Base-by-base conservation (phyloP, 1,284 basidiomycete genomes). In the Violaceomyces palustris region DNA sequence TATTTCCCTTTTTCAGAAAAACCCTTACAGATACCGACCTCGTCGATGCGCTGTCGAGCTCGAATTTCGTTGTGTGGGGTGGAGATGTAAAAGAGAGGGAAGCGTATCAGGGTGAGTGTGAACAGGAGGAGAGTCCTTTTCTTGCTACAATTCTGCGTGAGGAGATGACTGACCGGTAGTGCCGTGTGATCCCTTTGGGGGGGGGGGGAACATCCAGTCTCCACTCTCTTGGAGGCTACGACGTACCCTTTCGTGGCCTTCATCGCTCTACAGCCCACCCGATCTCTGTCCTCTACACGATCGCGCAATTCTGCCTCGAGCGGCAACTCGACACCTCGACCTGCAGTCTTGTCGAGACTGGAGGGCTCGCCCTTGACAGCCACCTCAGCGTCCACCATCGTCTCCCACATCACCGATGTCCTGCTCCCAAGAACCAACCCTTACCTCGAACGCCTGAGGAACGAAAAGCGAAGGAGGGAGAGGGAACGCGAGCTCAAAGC, bases 161-260 rank as follows among this genome's bases (percentile, higher is more conserved):
- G n/a, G n/a, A n/a, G n/a, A n/a, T n/a, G n/a, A n/a, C n/a, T n/a
- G n/a, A n/a, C n/a, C n/a, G n/a, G n/a, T n/a, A n/a, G n/a, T n/a
- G n/a, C n/a, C n/a, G n/a, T n/a, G n/a, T n/a, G n/a, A n/a, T n/a
- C n/a, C n/a, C n/a, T n/a, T n/a, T n/a, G n/a, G n/a, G n/a, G n/a
- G n/a, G n/a, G n/a, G n/a, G n/a, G n/a, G n/a, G n/a, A n/a, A n/a
- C n/a, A 29, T 32, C 21, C 67, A 88, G 90, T 88, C 6, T 78
- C 87, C 1, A 83, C 87, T 64, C 90, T 91, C 58, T 77, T 94
- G 0, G 84, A 88, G 62, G 83, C 84, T 1, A 93, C 89, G 3
- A 90, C 89, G 0, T 94, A 87, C 64, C 92, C 92, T 0, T 92
- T 91, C 52, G 79, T 97, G 36, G 87, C 88, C 0, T 97, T 96